These are phyloP conservation scores for Dichotomopilus funicola DNA, from an alignment of 2,329 filamentous ascomycete species.

Conservation along the genomic window DNA sequence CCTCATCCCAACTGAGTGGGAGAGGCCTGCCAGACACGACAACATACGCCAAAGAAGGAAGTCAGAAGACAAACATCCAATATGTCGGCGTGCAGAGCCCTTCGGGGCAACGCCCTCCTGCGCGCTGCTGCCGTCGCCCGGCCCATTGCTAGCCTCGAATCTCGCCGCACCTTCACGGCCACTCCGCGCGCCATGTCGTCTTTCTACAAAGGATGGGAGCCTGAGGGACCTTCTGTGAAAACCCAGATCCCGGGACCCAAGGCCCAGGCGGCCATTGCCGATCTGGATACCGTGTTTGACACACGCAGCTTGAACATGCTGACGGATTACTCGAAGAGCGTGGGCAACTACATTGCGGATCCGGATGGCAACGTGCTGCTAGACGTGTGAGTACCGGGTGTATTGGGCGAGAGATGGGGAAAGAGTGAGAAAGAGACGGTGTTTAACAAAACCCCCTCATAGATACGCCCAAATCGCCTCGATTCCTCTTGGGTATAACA, in stretches of 20 bases:
- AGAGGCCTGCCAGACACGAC: not conserved
- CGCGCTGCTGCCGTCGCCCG: constrained; percentile 12
- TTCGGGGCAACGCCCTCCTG: constrained; percentile 16
- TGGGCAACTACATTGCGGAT: constrained; percentile 75
- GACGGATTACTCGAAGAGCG: constrained; percentile 65
- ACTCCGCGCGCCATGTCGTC: constrained; percentile 24
- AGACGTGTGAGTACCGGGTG: constrained; percentile 52
- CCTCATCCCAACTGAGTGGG: not conserved
- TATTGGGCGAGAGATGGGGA: not conserved
- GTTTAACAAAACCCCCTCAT: not conserved
- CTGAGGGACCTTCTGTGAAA: constrained; percentile 46
- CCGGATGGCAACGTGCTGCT: constrained; percentile 65
- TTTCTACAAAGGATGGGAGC: constrained; percentile 36
- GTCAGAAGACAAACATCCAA: not conserved
- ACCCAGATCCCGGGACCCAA: constrained; percentile 68
- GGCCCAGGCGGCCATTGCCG: constrained; percentile 60
- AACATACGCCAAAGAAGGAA: not conserved
- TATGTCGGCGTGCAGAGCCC: constrained; percentile 14
- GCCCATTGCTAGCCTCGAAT: constrained; percentile 12
- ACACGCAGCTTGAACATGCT: constrained; percentile 81
- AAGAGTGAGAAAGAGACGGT: not conserved
- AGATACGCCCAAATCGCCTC: constrained; percentile 89
- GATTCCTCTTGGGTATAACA: constrained; percentile 90
- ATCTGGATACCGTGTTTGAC: constrained; percentile 75
- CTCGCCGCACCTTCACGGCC: constrained; percentile 23